Evolutionary conservation across 1,284 basidiomycete genomes (phyloP).

Genomic region (Termitomyces sp.): DNA sequence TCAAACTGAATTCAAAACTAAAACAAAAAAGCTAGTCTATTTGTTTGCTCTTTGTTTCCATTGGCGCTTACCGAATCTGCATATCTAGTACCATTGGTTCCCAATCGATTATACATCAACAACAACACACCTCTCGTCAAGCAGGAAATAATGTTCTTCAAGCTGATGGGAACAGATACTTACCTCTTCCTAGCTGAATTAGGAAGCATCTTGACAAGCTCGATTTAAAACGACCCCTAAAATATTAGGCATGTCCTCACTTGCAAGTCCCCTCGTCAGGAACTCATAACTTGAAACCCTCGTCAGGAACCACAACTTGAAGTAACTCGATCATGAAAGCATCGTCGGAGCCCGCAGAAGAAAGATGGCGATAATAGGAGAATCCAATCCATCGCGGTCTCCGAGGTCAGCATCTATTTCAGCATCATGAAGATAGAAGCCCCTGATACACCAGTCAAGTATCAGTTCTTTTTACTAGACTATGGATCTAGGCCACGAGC

Average conservation of each 20-base stretch:
- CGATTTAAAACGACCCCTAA: neutral
- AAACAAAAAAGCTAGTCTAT: too few species aligned
- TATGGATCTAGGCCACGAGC: neutral
- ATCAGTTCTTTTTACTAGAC: neutral
- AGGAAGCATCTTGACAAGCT: neutral
- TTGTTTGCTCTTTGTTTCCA: too few species aligned
- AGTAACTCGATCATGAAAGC: neutral
- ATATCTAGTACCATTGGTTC: neutral
- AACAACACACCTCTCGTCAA: neutral
- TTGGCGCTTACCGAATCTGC: neutral
- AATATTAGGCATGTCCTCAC: neutral
- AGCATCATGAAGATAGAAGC: neutral
- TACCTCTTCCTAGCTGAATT: too few species aligned
- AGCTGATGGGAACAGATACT: neutral
- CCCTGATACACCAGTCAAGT: neutral
- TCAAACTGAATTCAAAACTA: neutral
- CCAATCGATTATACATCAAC: neutral
- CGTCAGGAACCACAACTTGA: too few species aligned
- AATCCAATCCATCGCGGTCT: neutral
- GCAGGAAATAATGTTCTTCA: neutral
- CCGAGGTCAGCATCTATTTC: neutral
- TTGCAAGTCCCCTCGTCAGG: neutral
- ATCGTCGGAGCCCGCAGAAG: neutral
- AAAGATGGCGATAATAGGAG: neutral
- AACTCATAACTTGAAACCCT: neutral